Evolutionary conservation across 176 grass and related monocot species (phyloP), one percentile per base, ranked within the genome.

Genomic region (Carex cristatella): DNA sequence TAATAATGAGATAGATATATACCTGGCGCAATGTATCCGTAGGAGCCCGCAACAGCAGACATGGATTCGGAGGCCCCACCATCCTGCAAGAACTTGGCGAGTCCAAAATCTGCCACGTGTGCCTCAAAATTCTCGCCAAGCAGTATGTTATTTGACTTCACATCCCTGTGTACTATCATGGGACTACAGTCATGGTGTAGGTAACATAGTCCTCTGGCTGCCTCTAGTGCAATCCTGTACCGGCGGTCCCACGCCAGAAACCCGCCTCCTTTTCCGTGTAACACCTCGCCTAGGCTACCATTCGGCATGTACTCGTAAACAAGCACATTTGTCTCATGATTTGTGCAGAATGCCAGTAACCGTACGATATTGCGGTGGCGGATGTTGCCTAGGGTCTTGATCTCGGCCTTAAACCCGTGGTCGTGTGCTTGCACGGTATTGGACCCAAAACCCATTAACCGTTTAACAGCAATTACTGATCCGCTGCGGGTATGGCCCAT

Each of bases 131-230:
- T 37, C 49, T 89, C 88, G 0, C 87, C 93, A 2, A 98, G 88
- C 11, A 99, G 81, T 72, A 95, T 99, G 86, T 99, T 99, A 87
- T 99, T 99, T 68, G 91, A 95, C 88, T 99, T 99, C n/a, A 99
- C 93, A 85, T 99, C 96, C 1, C 96, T 91, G 82, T 99, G 96
- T 15, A 99, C 90, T 87, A 95, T 99, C 81, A 94, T 93, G 3
- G 93, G 93, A 0, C 87, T 76, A 65, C 93, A 99, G 85, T 99
- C 96, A 55, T 99, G 96, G 89, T 99, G 96, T 11, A 95, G 87
- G 87, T 99, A 99, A 87, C 96, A 99, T 1, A 99, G 87, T 4
- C 97, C 97, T 7, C 97, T 69, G 60, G 97, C 97, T 16, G 93
- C 91, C 91, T 99, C 97, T 55, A 88, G 7, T 0, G 97, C 93